A percentile compares a stretch with the other conserved stretches of the same genome.
These are phyloP conservation scores for Candida nonsorbophila DNA, from an alignment of 805 yeast genomes.

Conservation along the genomic window DNA sequence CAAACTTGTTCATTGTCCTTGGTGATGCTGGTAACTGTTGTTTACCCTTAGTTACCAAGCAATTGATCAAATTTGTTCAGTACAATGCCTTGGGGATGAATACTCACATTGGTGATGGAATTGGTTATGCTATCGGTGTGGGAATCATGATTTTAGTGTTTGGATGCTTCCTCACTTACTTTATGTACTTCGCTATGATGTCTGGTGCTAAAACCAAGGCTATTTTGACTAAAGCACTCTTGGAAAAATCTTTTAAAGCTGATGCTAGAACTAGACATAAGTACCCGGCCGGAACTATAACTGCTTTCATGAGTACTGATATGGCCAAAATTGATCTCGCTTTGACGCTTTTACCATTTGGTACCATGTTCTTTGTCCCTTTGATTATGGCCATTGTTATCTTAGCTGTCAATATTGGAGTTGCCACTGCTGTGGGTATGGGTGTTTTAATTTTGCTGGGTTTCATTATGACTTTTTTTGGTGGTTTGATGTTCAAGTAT, in stretches of 20 bases:
- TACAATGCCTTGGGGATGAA: slow-evolving; percentile 19
- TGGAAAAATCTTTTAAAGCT: slow-evolving; percentile 61
- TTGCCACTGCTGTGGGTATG: slow-evolving; percentile 65
- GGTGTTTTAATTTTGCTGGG: slow-evolving; percentile 52
- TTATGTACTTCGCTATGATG: slow-evolving; percentile 53
- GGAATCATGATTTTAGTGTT: slow-evolving; percentile 19
- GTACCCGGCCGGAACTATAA: slow-evolving; percentile 65
- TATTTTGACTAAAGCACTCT: slow-evolving; percentile 61
- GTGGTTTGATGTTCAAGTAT: slow-evolving; percentile 46
- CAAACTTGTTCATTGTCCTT: slow-evolving; percentile 24
- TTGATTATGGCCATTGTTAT: slow-evolving; percentile 59
- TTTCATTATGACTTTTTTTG: slow-evolving; percentile 36
- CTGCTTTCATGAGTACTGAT: slow-evolving; percentile 77
- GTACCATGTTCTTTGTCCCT: slow-evolving; percentile 59
- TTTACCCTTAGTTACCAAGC: slow-evolving; percentile 30
- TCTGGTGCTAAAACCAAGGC: slow-evolving; percentile 75
- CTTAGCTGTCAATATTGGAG: slow-evolving; percentile 64
- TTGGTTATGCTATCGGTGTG: slow-evolving; percentile 37
- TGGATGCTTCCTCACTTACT: slow-evolving; percentile 30
- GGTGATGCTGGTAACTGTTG: slow-evolving; percentile 22
- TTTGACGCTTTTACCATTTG: slow-evolving; percentile 57
- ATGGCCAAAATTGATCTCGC: slow-evolving; percentile 76
- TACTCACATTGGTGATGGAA: slow-evolving; percentile 23
- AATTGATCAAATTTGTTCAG: slow-evolving; percentile 31
- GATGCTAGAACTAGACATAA: slow-evolving; percentile 52